Base-by-base conservation (phyloP, 805 yeast genomes). In the Yamadazyma tumulicola region DNA sequence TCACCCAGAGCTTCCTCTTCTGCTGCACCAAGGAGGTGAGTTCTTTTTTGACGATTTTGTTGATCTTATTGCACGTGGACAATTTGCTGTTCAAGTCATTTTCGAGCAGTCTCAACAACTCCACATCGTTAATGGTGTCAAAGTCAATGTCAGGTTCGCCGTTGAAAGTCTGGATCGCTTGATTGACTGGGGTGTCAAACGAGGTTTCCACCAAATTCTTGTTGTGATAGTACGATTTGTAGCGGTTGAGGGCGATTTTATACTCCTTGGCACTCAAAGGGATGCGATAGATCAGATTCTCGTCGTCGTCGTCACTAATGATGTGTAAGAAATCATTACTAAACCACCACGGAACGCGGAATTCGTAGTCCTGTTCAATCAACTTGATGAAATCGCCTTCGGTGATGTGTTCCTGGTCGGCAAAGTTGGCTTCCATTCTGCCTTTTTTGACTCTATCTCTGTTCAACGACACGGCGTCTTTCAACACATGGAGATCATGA, bases 401-500 rank as follows among this genome's bases (percentile, higher is more conserved):
- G 11, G 49, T 47, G 14, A 59, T 32, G n/a, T 46, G 39, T n/a
- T 48, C 54, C 19, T 47, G 47, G 30, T 55, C 51, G 19, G 42
- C 42, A 9, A 51, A 41, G 27, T 48, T 49, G n/a, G 52, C 43
- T 19, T 47, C 54, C 39, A 45, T 37, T 36, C 55, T 52, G 13
- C 57, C 61, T 38, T 55, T 57, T 19, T 48, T 54, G n/a, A 49
- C 52, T n/a, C 59, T 47, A 29, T 53, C 59, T 33, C 52, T 52
- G 40, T 58, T 52, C 26, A 53, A 40, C 6, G 47, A 42, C 9
- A 63, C 46, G 7, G 64, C 64, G 42, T 61, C 66, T 18, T 59
- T 52, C 21, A 55, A 48, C 40, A 57, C 55, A 39, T 66, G 73
- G 28, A 75, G 60, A 37, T 75, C 77, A 51, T 82, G 89, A 1